These are phyloP conservation scores for Diplosphaera chodatii DNA, from an alignment of 139 green algal genomes.

Conservation along the genomic window DNA sequence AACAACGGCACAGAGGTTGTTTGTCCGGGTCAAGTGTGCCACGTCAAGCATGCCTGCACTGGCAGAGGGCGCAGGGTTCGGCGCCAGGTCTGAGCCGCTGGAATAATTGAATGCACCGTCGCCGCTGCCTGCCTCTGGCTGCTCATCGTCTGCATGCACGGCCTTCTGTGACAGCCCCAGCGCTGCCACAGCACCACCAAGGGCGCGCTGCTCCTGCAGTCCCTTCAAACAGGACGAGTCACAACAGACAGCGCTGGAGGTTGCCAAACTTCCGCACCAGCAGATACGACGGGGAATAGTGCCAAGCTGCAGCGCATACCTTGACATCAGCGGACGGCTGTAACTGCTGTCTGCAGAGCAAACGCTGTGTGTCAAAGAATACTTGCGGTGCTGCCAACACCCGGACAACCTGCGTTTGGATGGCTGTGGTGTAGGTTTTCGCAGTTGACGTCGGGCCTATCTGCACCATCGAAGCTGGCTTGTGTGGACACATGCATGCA, in stretches of 20 bases:
- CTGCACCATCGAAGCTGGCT: too few relatives aligned
- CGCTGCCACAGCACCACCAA: constrained; percentile 72
- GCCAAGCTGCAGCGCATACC: too few relatives aligned
- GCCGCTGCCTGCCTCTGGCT: neutral
- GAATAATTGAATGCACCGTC: constrained; percentile 37
- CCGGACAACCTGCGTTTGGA: constrained; percentile 45
- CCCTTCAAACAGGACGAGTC: too few relatives aligned
- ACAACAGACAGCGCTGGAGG: too few relatives aligned
- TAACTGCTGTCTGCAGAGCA: neutral
- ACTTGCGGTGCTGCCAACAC: constrained; percentile 79
- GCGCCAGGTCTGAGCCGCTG: constrained; percentile 73
- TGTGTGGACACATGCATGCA: too few relatives aligned
- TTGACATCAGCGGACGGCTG: neutral
- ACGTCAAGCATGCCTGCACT: constrained; percentile 25
- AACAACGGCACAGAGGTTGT: too few relatives aligned
- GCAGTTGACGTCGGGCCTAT: too few relatives aligned
- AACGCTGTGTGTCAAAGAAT: constrained; percentile 51
- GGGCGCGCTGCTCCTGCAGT: constrained; percentile 14
- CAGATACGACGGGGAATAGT: too few relatives aligned
- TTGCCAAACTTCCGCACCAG: too few relatives aligned
- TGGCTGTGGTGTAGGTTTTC: too few relatives aligned
- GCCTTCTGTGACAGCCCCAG: constrained; percentile 94
- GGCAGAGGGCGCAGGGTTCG: constrained; percentile 47
- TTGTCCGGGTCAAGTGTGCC: too few relatives aligned
- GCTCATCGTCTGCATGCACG: constrained; percentile 35